Percentiles rank a stretch among this genome's conserved stretches.
Evolutionary conservation across 306 rosid species (phyloP).

Genomic region (Pterocarpus santalinus): DNA sequence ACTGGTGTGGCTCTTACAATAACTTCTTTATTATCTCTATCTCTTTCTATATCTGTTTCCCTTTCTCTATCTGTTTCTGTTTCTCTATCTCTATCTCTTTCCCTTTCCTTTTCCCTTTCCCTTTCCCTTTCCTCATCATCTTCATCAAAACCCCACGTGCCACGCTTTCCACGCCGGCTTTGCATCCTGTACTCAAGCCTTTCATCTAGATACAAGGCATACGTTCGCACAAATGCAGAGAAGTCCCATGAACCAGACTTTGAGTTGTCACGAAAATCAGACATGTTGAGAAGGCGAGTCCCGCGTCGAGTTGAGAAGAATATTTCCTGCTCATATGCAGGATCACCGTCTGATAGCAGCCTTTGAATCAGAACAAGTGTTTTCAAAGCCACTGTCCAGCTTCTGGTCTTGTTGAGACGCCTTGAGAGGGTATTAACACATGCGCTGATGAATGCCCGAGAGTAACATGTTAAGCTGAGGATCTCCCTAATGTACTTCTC

Average conservation of each 20-base stretch:
- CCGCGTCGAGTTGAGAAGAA: slow-evolving; percentile 93
- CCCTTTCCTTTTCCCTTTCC: neutral
- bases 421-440: slow-evolving; percentile 75
- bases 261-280: slow-evolving; percentile 75
- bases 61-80: slow-evolving; percentile 6
- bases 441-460: slow-evolving; percentile 71
- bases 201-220: slow-evolving; percentile 81
- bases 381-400: slow-evolving; percentile 87
- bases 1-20: slow-evolving; percentile 66
- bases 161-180: slow-evolving; percentile 71
- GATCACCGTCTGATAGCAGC: slow-evolving; percentile 82
- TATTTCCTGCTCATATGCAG: slow-evolving; percentile 94
- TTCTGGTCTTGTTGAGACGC: slow-evolving; percentile 84
- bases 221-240: slow-evolving; percentile 84
- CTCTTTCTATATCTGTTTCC: neutral
- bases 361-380: slow-evolving; percentile 78
- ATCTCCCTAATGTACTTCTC: slow-evolving; percentile 83
- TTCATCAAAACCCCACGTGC: slow-evolving; percentile 64
- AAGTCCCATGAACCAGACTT: slow-evolving; percentile 74
- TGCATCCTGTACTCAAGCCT: slow-evolving; percentile 93
- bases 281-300: slow-evolving; percentile 87
- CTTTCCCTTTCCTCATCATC: slow-evolving; percentile 55
- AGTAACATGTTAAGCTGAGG: slow-evolving; percentile 88
- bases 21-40: slow-evolving; percentile 33
- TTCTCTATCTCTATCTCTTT: slow-evolving; percentile 19